Evolutionary conservation across 139 green algal species (phyloP), one percentile per base, ranked within the genome.

Genomic region (Tetradesmus lagerheimii): DNA sequence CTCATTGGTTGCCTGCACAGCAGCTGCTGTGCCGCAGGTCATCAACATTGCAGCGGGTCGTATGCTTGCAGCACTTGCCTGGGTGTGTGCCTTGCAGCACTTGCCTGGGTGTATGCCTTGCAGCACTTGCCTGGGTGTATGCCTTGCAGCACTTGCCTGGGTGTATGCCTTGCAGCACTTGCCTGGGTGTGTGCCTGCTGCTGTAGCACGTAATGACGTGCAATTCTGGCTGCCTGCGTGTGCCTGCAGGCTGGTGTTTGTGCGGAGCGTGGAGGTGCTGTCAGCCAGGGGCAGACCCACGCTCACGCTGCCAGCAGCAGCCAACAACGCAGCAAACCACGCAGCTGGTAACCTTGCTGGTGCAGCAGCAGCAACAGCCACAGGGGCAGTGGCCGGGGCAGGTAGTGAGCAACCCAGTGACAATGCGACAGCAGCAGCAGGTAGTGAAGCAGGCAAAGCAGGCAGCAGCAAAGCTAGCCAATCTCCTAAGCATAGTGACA

Each of bases 191-290:
- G 37, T 82, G 75, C 4, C 15, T 64, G 78, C 78, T 64, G 1
- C 1, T 5, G 14, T 53, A 31, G 23, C 31, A 50, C 50, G 12
- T 83, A 9, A 1, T 53, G 31, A 29, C 4, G 1, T 50, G 23
- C 6, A 45, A 14, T 41, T 0, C 37, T 83, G 76, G 37, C 38
- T 37, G 8, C n/a, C n/a, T 35, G 35, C 27, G 31, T 57, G 6
- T 57, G 35, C 27, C 37, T 89, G 85, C 67, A 90, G 93, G 37
- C 89, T 96, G 37, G 91, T 95, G 39, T 93, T 86, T 67, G 94
- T 95, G 15, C 67, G 88, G 1, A 83, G 87, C 0, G 88, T 96
- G 9, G 91, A 96, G 89, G 86, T 95, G 37, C 67, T 92, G 25
- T 80, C 83, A 39, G 34, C 62, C 16, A 41, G 38, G 34, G 83